Percentiles rank a stretch among this genome's conserved stretches.
Conservation (phyloP, 2,329 filamentous ascomycete genomes). For the Talaromyces sp. region DNA sequence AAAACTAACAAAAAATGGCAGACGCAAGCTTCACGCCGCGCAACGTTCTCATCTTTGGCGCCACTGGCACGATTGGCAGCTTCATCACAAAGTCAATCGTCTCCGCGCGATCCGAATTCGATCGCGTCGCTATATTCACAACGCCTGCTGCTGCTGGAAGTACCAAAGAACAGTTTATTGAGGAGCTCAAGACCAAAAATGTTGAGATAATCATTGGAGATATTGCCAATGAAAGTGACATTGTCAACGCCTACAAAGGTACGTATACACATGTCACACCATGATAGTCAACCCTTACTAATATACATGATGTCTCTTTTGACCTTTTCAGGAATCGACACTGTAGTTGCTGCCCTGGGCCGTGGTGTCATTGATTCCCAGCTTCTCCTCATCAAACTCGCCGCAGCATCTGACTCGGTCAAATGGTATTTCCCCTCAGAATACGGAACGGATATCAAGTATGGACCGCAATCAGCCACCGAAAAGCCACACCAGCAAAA, state of each 20-base stretch:
- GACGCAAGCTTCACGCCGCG: constrained; percentile 17
- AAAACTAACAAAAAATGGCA: not conserved
- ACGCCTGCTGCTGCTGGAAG: constrained; percentile 45
- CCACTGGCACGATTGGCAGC: constrained; percentile 49
- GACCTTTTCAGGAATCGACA: constrained; percentile 49
- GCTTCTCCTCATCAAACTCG: constrained; percentile 54
- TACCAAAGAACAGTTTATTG: constrained; percentile 45
- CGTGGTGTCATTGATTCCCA: constrained; percentile 58
- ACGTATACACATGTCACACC: not conserved
- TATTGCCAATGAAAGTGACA: constrained; percentile 47
- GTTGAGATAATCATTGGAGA: constrained; percentile 55
- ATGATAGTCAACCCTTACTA: not conserved
- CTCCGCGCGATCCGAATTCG: constrained; percentile 41
- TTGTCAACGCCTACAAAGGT: constrained; percentile 54
- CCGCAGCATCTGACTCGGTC: constrained; percentile 50
- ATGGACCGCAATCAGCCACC: constrained; percentile 50
- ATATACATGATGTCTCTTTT: not conserved
- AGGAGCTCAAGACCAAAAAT: constrained; percentile 40
- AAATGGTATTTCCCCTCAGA: constrained; percentile 64
- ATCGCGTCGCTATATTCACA: constrained; percentile 53
- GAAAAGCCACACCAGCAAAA: constrained; percentile 68
- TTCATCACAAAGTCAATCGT: constrained; percentile 50
- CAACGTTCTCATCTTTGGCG: constrained; percentile 50
- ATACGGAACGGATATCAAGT: constrained; percentile 63
- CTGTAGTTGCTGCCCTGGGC: constrained; percentile 61